Conservation (phyloP, 169 alveolate genomes). For the Plasmodium relictum region DNA sequence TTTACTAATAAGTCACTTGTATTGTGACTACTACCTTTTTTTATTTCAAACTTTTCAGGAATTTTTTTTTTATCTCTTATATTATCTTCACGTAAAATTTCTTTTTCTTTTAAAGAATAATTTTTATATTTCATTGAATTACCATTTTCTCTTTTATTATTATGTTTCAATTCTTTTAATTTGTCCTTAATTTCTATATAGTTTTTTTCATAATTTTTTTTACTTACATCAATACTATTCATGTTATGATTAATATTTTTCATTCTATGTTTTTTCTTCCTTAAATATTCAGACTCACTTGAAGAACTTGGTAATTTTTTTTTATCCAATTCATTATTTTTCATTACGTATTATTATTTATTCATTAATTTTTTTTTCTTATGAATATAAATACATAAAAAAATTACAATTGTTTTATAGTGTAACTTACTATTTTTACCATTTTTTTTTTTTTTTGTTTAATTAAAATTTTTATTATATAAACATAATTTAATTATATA, state of each 20-base stretch:
- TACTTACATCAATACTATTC: neutral
- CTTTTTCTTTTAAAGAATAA: neutral
- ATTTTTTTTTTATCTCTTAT: neutral
- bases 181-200: slow-evolving; percentile 64
- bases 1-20: neutral
- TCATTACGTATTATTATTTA: neutral
- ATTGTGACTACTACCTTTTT: neutral
- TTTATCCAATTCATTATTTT: neutral
- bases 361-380: no score
- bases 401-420: neutral
- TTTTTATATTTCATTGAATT: no score
- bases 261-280: neutral
- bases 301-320: slow-evolving; percentile 7
- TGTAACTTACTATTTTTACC: no score
- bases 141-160: neutral
- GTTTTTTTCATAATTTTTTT: slow-evolving; percentile 30
- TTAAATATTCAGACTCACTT: neutral
- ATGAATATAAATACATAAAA: neutral
- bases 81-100: neutral
- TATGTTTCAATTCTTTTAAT: slow-evolving; percentile 23
- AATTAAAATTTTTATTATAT: no score
- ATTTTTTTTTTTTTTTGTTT: no score
- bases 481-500: no score
- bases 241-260: neutral
- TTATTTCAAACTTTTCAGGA: neutral